Conservation (phyloP, 257 asterid genomes). For the Przewalskia tangutica region DNA sequence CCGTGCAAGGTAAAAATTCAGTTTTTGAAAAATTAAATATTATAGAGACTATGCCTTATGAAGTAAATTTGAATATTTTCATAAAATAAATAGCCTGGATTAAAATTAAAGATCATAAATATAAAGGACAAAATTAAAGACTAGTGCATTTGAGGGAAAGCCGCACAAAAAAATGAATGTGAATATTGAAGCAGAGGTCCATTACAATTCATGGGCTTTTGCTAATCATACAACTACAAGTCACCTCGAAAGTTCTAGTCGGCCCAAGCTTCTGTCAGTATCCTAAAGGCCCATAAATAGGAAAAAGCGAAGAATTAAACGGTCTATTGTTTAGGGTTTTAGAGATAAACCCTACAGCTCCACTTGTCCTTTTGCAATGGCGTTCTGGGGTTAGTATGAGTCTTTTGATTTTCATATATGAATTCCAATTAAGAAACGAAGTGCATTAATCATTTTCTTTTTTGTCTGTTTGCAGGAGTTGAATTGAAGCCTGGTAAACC, state of each 20-base stretch:
- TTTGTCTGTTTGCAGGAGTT: slow-evolving; percentile 33
- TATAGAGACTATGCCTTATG: too few relatives aligned
- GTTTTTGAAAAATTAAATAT: too few relatives aligned
- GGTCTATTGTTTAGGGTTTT: slow-evolving; percentile 17
- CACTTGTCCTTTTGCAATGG: slow-evolving; percentile 13
- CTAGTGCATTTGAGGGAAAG: too few relatives aligned
- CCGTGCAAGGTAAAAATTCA: too few relatives aligned
- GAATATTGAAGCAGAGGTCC: too few relatives aligned
- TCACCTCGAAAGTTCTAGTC: neutral
- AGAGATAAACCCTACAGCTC: slow-evolving; percentile 2
- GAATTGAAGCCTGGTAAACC: slow-evolving; percentile 73
- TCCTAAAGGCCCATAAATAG: neutral
- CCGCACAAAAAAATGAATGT: too few relatives aligned
- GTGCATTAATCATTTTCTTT: neutral
- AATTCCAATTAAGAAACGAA: neutral
- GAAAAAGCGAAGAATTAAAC: neutral
- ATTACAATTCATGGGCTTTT: too few relatives aligned
- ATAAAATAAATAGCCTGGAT: too few relatives aligned
- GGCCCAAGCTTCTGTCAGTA: neutral
- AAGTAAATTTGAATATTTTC: too few relatives aligned
- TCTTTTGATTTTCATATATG: neutral
- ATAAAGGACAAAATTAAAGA: too few relatives aligned
- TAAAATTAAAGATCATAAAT: too few relatives aligned
- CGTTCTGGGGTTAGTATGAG: slow-evolving; percentile 33
- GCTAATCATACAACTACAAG: too few relatives aligned